Evolutionary conservation across 1,284 basidiomycete species (phyloP).

Genomic region (Cystobasidium sp.): DNA sequence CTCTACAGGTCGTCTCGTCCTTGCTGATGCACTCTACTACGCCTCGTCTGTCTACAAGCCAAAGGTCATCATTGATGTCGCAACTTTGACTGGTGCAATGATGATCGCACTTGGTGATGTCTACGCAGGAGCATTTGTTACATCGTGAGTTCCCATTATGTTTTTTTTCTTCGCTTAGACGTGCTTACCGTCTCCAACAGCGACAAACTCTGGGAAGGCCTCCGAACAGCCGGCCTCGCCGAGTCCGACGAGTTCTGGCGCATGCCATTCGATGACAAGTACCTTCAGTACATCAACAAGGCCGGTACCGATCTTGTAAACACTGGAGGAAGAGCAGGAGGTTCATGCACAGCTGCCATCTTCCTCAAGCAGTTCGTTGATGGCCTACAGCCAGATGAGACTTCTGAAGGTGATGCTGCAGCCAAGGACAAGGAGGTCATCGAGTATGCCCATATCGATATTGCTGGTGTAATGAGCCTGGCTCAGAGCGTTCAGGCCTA

Average conservation of each 20-base stretch:
- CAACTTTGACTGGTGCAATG: constrained; percentile 71
- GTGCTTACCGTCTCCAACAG: constrained; percentile 43
- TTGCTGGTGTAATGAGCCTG: constrained; percentile 75
- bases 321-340: constrained; percentile 58
- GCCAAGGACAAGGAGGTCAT: constrained; percentile 59
- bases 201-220: constrained; percentile 72
- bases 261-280: constrained; percentile 71
- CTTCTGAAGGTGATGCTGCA: constrained; percentile 62
- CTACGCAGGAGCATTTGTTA: constrained; percentile 75
- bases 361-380: constrained; percentile 76
- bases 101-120: constrained; percentile 69
- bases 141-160: constrained; percentile 58
- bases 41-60: constrained; percentile 77
- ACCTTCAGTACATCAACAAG: constrained; percentile 72
- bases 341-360: constrained; percentile 79
- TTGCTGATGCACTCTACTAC: constrained; percentile 81
- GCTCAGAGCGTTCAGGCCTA: constrained; percentile 13
- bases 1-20: constrained; percentile 78
- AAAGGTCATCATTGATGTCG: constrained; percentile 81
- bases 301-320: constrained; percentile 81
- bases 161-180: background rate
- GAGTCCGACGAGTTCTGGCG: constrained; percentile 64
- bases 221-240: constrained; percentile 70
- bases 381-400: constrained; percentile 60
- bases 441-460: constrained; percentile 82